phyloP scores from a whole-genome alignment of 129 eudicot species.

The carrot (Daucus carota) region DNA sequence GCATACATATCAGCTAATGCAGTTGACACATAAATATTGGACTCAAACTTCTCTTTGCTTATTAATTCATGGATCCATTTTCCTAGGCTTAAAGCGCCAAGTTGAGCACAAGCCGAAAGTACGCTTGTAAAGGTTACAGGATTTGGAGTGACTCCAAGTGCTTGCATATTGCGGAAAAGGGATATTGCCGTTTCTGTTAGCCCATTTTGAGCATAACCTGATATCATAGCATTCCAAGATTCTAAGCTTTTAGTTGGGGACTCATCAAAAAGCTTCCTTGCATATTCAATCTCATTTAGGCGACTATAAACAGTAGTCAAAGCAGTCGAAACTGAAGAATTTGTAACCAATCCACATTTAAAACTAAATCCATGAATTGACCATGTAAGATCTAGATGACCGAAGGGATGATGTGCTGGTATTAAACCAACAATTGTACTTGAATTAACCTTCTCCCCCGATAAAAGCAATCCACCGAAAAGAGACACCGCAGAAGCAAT shows the following conservation, averaged over 20 bases:
- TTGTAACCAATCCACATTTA: slow-evolving; percentile 38
- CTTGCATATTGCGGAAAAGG: slow-evolving; percentile 76
- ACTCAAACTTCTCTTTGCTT: slow-evolving; percentile 38
- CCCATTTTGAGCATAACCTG: slow-evolving; percentile 95
- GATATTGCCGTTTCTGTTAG: slow-evolving; percentile 62
- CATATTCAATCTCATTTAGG: slow-evolving; percentile 55
- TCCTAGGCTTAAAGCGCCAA: slow-evolving; percentile 79
- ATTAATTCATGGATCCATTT: slow-evolving; percentile 83
- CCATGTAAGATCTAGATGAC: slow-evolving; percentile 46
- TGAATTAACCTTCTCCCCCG: slow-evolving; percentile 50
- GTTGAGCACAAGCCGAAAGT: slow-evolving; percentile 92
- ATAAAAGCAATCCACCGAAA: slow-evolving; percentile 40
- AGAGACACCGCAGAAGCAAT: slow-evolving; percentile 42
- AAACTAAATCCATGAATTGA: slow-evolving; percentile 65
- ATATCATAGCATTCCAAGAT: slow-evolving; percentile 96
- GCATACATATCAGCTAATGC: slow-evolving; percentile 95
- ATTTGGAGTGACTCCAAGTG: slow-evolving; percentile 51
- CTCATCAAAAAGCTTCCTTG: slow-evolving; percentile 72
- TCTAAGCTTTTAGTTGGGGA: slow-evolving; percentile 60
- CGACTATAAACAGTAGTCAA: slow-evolving; percentile 75
- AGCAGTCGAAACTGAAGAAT: slow-evolving; percentile 76
- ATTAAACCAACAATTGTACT: slow-evolving; percentile 76
- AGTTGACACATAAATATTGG: slow-evolving; percentile 67
- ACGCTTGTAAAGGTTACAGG: slow-evolving; percentile 84
- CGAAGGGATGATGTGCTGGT: slow-evolving; percentile 69